These are phyloP conservation scores for Phoenix dactylifera DNA, from an alignment of 176 grass and related monocot species.

Conservation along the genomic window DNA sequence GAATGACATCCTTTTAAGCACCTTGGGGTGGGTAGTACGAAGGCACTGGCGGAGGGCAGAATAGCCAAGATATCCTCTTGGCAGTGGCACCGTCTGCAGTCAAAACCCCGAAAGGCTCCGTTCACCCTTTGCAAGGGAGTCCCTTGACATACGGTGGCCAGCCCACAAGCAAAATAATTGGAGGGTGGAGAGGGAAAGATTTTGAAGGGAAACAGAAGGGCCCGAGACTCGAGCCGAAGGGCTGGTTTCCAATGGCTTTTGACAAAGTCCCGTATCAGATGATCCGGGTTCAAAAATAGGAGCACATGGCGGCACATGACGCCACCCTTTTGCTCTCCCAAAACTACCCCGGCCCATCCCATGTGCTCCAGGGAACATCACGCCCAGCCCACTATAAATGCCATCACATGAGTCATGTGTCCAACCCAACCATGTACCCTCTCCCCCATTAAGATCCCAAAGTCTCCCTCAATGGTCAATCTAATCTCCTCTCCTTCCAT, in stretches of 20 bases:
- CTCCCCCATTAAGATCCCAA: neutral
- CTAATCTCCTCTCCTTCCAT: too few relatives aligned
- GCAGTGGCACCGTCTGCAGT: neutral
- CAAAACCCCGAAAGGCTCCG: neutral
- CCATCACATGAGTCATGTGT: neutral
- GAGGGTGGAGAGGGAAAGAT: neutral
- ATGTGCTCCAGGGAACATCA: slow-evolving; percentile 5
- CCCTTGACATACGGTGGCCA: slow-evolving; percentile 8
- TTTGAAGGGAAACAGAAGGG: too few relatives aligned
- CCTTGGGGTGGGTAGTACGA: too few relatives aligned
- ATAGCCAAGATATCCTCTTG: neutral
- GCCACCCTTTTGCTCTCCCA: neutral
- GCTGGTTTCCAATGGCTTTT: too few relatives aligned
- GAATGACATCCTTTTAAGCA: slow-evolving; percentile 7
- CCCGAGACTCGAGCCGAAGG: too few relatives aligned
- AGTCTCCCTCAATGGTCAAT: neutral
- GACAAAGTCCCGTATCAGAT: too few relatives aligned
- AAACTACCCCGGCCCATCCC: slow-evolving; percentile 1
- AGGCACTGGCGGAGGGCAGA: too few relatives aligned
- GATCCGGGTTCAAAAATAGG: neutral
- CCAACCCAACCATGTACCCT: neutral
- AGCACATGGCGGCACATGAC: slow-evolving; percentile 21
- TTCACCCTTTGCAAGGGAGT: slow-evolving; percentile 1
- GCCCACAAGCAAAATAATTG: slow-evolving; percentile 16
- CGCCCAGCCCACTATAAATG: slow-evolving; percentile 8